Percentiles rank a stretch among this genome's conserved stretches.
These are phyloP conservation scores for Lasiosphaeria ovina DNA, from an alignment of 495 filamentous ascomycete species.

Conservation along the genomic window DNA sequence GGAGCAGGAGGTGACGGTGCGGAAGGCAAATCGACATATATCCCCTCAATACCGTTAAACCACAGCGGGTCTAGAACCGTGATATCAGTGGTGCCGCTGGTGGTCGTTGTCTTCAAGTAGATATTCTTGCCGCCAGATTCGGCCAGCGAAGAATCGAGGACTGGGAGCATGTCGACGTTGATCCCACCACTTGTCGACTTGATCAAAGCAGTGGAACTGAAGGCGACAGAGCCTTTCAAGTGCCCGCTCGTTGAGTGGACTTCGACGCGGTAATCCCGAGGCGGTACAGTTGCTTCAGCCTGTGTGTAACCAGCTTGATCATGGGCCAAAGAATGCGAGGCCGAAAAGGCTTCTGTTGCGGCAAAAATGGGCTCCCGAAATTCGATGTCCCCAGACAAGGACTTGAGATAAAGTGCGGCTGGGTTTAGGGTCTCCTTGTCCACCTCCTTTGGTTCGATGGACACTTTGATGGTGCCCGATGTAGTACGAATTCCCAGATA, in stretches of 20 bases:
- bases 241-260: slow-evolving; percentile 36
- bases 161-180: slow-evolving; percentile 35
- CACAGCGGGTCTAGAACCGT: slow-evolving; percentile 38
- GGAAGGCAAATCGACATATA: neutral
- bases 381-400: slow-evolving; percentile 36
- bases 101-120: slow-evolving; percentile 30
- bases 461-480: slow-evolving; percentile 37
- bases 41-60: slow-evolving; percentile 9
- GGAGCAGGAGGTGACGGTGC: slow-evolving; percentile 2
- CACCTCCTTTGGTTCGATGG: slow-evolving; percentile 35
- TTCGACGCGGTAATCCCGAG: slow-evolving; percentile 42
- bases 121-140: slow-evolving; percentile 2
- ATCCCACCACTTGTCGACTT: slow-evolving; percentile 30
- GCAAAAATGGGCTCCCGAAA: slow-evolving; percentile 35
- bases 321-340: slow-evolving; percentile 2
- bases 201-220: slow-evolving; percentile 23
- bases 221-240: slow-evolving; percentile 32
- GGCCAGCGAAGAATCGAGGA: slow-evolving; percentile 24
- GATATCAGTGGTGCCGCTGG: slow-evolving; percentile 33
- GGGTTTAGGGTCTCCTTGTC: slow-evolving; percentile 26
- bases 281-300: slow-evolving; percentile 27
- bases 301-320: neutral
- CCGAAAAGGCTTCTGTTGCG: slow-evolving; percentile 9
- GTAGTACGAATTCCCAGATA: slow-evolving; percentile 36
- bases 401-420: slow-evolving; percentile 33